Conservation (phyloP, 2,329 filamentous ascomycete species). For the Colletotrichum truncatum region DNA sequence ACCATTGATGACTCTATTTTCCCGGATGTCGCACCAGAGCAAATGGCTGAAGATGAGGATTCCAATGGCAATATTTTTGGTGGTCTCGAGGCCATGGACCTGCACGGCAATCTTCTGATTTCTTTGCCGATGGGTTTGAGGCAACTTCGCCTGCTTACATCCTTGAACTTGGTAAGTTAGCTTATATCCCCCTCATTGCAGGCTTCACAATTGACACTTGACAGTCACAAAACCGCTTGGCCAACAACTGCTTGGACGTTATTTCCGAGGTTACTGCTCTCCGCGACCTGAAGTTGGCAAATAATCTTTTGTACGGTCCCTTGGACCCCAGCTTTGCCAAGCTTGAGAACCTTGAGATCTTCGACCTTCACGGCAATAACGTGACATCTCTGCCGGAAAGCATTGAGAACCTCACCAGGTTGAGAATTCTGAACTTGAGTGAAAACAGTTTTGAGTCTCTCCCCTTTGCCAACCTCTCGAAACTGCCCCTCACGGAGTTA, state of each 20-base stretch:
- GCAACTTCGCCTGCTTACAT: constrained; percentile 77
- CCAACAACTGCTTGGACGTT: constrained; percentile 75
- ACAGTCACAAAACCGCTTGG: constrained; percentile 83
- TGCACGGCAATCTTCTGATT: constrained; percentile 84
- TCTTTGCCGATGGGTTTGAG: constrained; percentile 80
- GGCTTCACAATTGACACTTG: constrained; percentile 31
- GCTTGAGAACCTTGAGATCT: constrained; percentile 76
- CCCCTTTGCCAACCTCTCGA: constrained; percentile 74
- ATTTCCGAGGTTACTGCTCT: constrained; percentile 78
- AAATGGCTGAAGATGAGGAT: constrained; percentile 71
- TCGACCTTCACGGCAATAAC: constrained; percentile 85
- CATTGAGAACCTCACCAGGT: constrained; percentile 71
- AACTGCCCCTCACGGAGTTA: constrained; percentile 78
- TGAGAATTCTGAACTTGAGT: constrained; percentile 82
- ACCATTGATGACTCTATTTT: constrained; percentile 79
- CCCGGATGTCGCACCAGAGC: constrained; percentile 72
- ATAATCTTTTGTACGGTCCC: constrained; percentile 77
- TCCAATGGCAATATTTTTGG: constrained; percentile 80
- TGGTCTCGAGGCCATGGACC: constrained; percentile 80
- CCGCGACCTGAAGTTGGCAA: constrained; percentile 82
- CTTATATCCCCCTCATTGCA: neutral
- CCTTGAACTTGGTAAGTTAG: constrained; percentile 77
- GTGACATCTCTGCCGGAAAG: constrained; percentile 75
- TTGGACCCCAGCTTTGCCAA: constrained; percentile 71
- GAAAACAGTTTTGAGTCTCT: constrained; percentile 80